phyloP scores from a whole-genome alignment of 2,329 filamentous ascomycete genomes.

The Mariannaea sp. region DNA sequence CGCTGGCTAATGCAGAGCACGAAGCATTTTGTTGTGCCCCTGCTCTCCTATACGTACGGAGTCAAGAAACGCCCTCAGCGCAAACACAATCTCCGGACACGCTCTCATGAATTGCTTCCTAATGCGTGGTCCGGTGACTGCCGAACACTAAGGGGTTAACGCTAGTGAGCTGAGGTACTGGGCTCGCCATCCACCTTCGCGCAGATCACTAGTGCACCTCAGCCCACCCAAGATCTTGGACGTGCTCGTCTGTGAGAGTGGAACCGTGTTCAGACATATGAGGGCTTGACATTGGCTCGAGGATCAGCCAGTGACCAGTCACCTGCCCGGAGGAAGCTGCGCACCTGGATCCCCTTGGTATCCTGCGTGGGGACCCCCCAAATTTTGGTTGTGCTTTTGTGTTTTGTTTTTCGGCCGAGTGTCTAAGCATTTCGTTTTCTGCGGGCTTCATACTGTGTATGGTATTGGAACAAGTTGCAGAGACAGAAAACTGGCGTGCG shows the following conservation, averaged over 20 bases:
- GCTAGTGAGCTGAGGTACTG: slow-evolving; percentile 13
- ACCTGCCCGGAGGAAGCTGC: slow-evolving; percentile 22
- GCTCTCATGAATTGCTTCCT: slow-evolving; percentile 10
- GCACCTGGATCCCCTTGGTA: slow-evolving; percentile 5
- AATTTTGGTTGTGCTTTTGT: too few relatives aligned
- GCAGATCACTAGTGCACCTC: slow-evolving; percentile 37
- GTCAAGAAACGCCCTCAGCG: too few relatives aligned
- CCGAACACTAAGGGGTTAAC: slow-evolving; percentile 16
- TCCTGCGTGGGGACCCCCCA: slow-evolving; percentile 4
- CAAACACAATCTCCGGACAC: slow-evolving; percentile 17
- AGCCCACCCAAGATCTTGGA: slow-evolving; percentile 37
- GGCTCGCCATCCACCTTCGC: slow-evolving; percentile 35
- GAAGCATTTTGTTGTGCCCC: too few relatives aligned
- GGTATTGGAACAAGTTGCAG: slow-evolving; percentile 15
- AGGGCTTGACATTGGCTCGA: slow-evolving; percentile 37
- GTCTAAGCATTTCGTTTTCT: slow-evolving; percentile 4
- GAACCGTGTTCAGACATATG: slow-evolving; percentile 27
- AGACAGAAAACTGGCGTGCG: slow-evolving; percentile 30
- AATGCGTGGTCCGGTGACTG: slow-evolving; percentile 16
- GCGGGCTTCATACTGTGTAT: slow-evolving; percentile 7
- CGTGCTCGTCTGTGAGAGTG: slow-evolving; percentile 30
- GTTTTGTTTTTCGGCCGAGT: slow-evolving; percentile 11
- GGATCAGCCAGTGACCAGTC: slow-evolving; percentile 38
- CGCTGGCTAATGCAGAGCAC: slow-evolving; percentile 17
- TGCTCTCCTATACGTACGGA: too few relatives aligned